A percentile compares a stretch with the other conserved stretches of the same genome.
Conservation (phyloP, 495 filamentous ascomycete species). For the Daldinia loculata region DNA sequence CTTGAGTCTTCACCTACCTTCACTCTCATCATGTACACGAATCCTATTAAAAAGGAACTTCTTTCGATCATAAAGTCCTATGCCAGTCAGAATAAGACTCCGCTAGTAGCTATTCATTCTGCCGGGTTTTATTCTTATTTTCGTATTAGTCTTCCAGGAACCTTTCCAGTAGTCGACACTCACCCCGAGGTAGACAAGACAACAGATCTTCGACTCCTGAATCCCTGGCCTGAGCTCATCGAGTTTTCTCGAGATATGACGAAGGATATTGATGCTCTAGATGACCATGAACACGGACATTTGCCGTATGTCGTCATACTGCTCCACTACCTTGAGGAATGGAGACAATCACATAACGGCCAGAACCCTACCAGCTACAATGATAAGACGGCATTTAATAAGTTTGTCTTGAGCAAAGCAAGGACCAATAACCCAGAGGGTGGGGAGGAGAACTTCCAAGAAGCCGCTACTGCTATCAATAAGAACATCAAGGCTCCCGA, state of each 20-base stretch:
- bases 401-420: slow-evolving; percentile 69
- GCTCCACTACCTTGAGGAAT: slow-evolving; percentile 84
- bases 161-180: slow-evolving; percentile 95
- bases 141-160: slow-evolving; percentile 73
- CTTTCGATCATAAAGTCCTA: slow-evolving; percentile 67
- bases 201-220: slow-evolving; percentile 84
- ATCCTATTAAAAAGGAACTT: slow-evolving; percentile 68
- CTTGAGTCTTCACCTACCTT: slow-evolving; percentile 62
- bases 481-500: slow-evolving; percentile 73
- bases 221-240: slow-evolving; percentile 85
- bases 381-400: slow-evolving; percentile 85
- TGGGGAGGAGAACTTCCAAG: slow-evolving; percentile 96
- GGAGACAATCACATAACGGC: slow-evolving; percentile 78
- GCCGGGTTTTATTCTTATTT: slow-evolving; percentile 90
- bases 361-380: slow-evolving; percentile 76
- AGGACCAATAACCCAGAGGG: slow-evolving; percentile 82
- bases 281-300: slow-evolving; percentile 88
- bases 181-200: slow-evolving; percentile 89
- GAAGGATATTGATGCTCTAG: slow-evolving; percentile 70
- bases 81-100: slow-evolving; percentile 68
- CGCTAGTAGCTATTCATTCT: slow-evolving; percentile 83
- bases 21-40: slow-evolving; percentile 78
- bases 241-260: slow-evolving; percentile 70
- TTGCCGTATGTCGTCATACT: slow-evolving; percentile 88
- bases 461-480: slow-evolving; percentile 85